A percentile compares a stretch with the other conserved stretches of the same genome.
Evolutionary conservation across 1,284 basidiomycete genomes (phyloP).

Genomic region (Heliocybe sulcata): DNA sequence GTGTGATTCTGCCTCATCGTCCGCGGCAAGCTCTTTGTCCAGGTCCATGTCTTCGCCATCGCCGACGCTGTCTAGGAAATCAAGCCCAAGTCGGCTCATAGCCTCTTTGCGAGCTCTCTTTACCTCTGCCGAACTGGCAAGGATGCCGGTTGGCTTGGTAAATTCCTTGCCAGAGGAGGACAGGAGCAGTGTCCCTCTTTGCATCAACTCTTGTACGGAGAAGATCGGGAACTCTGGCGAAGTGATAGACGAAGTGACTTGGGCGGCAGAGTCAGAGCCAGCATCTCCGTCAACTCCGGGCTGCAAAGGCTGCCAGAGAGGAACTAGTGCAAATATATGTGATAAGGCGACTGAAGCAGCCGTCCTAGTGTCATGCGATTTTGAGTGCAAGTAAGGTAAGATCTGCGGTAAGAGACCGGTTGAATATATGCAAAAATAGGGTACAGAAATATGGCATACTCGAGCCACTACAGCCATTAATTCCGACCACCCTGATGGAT

Average conservation of each 20-base stretch:
- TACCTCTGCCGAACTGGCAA: slow-evolving; percentile 65
- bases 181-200: slow-evolving; percentile 70
- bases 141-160: slow-evolving; percentile 57
- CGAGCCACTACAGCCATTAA: slow-evolving; percentile 72
- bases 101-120: slow-evolving; percentile 78
- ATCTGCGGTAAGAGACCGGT: slow-evolving; percentile 44
- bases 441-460: not conserved
- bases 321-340: slow-evolving; percentile 79
- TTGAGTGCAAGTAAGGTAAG: slow-evolving; percentile 82
- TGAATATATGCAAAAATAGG: slow-evolving; percentile 5
- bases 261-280: not conserved
- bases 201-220: slow-evolving; percentile 69
- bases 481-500: slow-evolving; percentile 72
- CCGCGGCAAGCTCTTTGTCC: slow-evolving; percentile 70
- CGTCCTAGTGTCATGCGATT: slow-evolving; percentile 80
- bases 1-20: slow-evolving; percentile 33
- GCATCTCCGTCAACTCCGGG: slow-evolving; percentile 17
- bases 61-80: slow-evolving; percentile 68
- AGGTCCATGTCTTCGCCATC: slow-evolving; percentile 71
- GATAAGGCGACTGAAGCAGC: slow-evolving; percentile 83
- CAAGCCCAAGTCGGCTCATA: slow-evolving; percentile 75
- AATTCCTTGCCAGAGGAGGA: slow-evolving; percentile 90
- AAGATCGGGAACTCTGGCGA: slow-evolving; percentile 62
- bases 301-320: slow-evolving; percentile 68
- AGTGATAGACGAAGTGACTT: slow-evolving; percentile 19